Evolutionary conservation across 1,284 basidiomycete genomes (phyloP).

Genomic region (Exobasidium cylindrosporum): DNA sequence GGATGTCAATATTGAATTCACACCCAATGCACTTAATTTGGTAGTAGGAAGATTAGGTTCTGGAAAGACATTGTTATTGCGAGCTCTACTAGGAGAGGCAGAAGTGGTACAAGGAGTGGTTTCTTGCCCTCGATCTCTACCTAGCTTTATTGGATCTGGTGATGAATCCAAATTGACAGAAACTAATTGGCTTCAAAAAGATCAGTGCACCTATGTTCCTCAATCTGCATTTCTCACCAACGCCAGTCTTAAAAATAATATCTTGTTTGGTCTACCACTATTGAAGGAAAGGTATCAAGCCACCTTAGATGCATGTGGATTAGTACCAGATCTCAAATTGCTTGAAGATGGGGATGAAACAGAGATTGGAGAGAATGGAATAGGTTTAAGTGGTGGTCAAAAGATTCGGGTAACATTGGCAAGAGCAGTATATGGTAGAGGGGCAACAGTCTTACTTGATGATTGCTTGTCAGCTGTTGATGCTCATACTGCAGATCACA

Average conservation of each 20-base stretch:
- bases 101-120: slow-evolving; percentile 31
- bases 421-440: slow-evolving; percentile 45
- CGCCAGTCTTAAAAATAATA: slow-evolving; percentile 43
- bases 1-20: slow-evolving; percentile 31
- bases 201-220: slow-evolving; percentile 29
- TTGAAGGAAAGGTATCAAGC: slow-evolving; percentile 35
- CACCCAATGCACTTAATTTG: slow-evolving; percentile 29
- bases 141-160: slow-evolving; percentile 4
- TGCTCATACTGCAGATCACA: slow-evolving; percentile 62
- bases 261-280: slow-evolving; percentile 40
- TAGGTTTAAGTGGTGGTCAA: slow-evolving; percentile 24
- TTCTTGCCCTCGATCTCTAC: slow-evolving; percentile 1
- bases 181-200: not conserved
- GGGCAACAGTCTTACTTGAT: slow-evolving; percentile 39
- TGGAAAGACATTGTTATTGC: slow-evolving; percentile 48
- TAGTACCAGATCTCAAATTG: slow-evolving; percentile 36
- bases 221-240: slow-evolving; percentile 42
- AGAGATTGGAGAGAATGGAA: slow-evolving; percentile 27
- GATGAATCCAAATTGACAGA: slow-evolving; percentile 1
- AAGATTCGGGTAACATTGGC: slow-evolving; percentile 32
- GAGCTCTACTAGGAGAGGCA: slow-evolving; percentile 44
- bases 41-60: slow-evolving; percentile 45
- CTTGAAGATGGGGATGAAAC: slow-evolving; percentile 32
- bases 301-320: slow-evolving; percentile 35
- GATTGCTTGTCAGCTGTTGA: slow-evolving; percentile 61